These are phyloP conservation scores for Saprolegnia parasitica DNA, from an alignment of 352 stramenopile genomes.

Conservation along the genomic window DNA sequence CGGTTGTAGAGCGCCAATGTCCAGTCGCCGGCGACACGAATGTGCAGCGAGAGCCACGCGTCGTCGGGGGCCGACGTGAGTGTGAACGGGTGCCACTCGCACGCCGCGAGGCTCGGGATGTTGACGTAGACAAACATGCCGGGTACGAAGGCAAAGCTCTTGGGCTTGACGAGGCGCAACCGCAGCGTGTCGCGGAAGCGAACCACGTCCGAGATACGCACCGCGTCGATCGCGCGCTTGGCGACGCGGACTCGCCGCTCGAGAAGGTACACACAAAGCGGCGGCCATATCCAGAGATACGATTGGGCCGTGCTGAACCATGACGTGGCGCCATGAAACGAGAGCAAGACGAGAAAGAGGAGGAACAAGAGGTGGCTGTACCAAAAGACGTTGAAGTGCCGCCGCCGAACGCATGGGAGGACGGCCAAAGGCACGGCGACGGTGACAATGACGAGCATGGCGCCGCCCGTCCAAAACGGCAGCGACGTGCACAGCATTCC, in stretches of 20 bases:
- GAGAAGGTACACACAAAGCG: conserved; percentile 53
- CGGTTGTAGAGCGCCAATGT: conserved; percentile 33
- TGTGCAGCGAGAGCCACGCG: conserved; percentile 29
- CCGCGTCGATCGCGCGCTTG: conserved; percentile 45
- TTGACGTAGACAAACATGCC: conserved; percentile 34
- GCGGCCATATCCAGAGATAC: conserved; percentile 48
- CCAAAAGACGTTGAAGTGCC: conserved; percentile 67
- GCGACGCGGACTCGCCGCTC: conserved; percentile 59
- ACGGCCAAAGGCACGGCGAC: conserved; percentile 45
- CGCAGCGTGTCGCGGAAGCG: conserved; percentile 51
- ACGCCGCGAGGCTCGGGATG: conserved; percentile 31
- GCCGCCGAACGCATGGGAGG: conserved; percentile 43
- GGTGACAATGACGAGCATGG: conserved; percentile 50
- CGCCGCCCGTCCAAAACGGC: conserved; percentile 56
- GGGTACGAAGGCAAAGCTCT: conserved; percentile 33
- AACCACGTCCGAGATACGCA: conserved; percentile 44
- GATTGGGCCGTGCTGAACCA: conserved; percentile 56
- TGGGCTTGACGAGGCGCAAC: conserved; percentile 63
- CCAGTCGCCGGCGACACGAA: conserved; percentile 27
- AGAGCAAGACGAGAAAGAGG: conserved; percentile 52
- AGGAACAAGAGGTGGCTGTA: conserved; percentile 61
- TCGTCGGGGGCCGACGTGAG: conserved; percentile 37
- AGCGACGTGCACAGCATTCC: neutral
- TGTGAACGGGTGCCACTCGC: conserved; percentile 46
- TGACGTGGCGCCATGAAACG: conserved; percentile 51